Percentiles rank a stretch among this genome's conserved stretches.
Evolutionary conservation across 2,329 filamentous ascomycete species (phyloP).

Genomic region (Dactylonectria macrodidyma): DNA sequence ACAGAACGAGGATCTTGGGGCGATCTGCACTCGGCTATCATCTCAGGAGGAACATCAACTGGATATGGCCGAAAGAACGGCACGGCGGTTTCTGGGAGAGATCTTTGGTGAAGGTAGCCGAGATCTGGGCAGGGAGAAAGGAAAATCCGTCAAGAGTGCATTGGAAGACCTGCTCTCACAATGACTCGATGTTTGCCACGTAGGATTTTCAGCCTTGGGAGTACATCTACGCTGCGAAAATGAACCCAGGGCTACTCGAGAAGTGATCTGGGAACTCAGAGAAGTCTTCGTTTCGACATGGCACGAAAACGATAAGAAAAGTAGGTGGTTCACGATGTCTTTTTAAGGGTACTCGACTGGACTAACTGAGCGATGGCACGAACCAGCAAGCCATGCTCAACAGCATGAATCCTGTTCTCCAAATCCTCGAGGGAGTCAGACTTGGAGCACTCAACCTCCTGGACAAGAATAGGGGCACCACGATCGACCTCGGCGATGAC

Average conservation of each 20-base stretch:
- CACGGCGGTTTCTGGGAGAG: slow-evolving; percentile 69
- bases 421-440: slow-evolving; percentile 77
- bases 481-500: slow-evolving; percentile 86
- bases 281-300: background rate
- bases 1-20: slow-evolving; percentile 82
- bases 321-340: slow-evolving; percentile 10
- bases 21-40: slow-evolving; percentile 78
- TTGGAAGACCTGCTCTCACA: slow-evolving; percentile 33
- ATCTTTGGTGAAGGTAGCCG: slow-evolving; percentile 33
- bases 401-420: slow-evolving; percentile 79
- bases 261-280: background rate
- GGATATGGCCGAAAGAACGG: slow-evolving; percentile 74
- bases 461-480: slow-evolving; percentile 79
- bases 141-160: slow-evolving; percentile 28
- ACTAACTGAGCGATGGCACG: slow-evolving; percentile 73
- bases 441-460: slow-evolving; percentile 76
- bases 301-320: background rate
- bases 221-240: background rate
- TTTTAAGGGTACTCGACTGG: slow-evolving; percentile 51
- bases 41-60: slow-evolving; percentile 75
- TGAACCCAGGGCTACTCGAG: no score
- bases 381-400: slow-evolving; percentile 85
- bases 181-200: background rate
- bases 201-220: background rate
- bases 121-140: background rate